Evolutionary conservation across 2,329 filamentous ascomycete genomes (phyloP).

Genomic region (Pseudogymnoascus destructans): DNA sequence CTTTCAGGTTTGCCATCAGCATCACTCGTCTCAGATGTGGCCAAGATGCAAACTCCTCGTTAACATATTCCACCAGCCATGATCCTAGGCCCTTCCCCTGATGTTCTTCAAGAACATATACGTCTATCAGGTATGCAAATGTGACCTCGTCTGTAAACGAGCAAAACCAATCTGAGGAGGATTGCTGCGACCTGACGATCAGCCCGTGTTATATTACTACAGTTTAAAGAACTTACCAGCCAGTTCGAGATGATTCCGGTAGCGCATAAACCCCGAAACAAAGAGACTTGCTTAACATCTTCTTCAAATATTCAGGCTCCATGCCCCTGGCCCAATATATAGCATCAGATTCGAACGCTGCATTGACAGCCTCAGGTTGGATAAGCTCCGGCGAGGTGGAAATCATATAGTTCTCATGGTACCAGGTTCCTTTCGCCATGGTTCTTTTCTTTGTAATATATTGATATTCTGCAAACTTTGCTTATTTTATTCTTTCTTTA

Average conservation of each 20-base stretch:
- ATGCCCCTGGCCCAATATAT: slow-evolving; percentile 48
- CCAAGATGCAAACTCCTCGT: slow-evolving; percentile 43
- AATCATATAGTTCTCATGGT: slow-evolving; percentile 42
- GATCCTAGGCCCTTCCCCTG: slow-evolving; percentile 49
- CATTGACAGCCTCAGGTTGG: slow-evolving; percentile 40
- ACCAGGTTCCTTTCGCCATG: slow-evolving; percentile 30
- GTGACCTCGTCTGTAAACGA: slow-evolving; percentile 57
- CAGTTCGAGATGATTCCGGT: slow-evolving; percentile 25
- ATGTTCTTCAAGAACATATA: slow-evolving; percentile 48
- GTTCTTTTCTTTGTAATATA: not conserved
- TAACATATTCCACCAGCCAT: slow-evolving; percentile 50
- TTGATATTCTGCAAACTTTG: not conserved
- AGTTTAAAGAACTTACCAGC: slow-evolving; percentile 22
- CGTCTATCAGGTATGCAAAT: slow-evolving; percentile 56
- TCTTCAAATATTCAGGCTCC: slow-evolving; percentile 35
- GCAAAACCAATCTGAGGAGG: slow-evolving; percentile 41
- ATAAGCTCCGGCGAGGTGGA: slow-evolving; percentile 47
- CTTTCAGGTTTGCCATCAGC: slow-evolving; percentile 26
- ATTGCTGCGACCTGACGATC: slow-evolving; percentile 14
- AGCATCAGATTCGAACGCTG: slow-evolving; percentile 41
- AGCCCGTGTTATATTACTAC: not conserved
- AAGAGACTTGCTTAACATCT: slow-evolving; percentile 43
- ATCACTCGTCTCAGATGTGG: slow-evolving; percentile 46
- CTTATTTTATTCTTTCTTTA: not conserved
- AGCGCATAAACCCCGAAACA: slow-evolving; percentile 44